phyloP scores from a whole-genome alignment of 345 rosid genomes.

The Melastoma malabathricum region DNA sequence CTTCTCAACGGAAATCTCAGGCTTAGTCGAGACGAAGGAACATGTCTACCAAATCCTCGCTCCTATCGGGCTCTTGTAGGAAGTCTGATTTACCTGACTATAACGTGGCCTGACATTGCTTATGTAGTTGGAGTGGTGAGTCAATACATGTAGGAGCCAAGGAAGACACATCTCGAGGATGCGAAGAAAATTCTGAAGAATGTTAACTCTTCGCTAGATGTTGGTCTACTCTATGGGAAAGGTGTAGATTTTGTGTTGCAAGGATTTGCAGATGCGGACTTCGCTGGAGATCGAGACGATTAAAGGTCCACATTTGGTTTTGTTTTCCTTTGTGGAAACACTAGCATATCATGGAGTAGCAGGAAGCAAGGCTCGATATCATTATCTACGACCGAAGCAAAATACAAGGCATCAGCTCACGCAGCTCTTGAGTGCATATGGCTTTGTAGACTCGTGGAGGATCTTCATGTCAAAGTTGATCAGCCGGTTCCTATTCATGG shows the following conservation, averaged over 20 bases:
- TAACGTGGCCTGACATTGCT: conserved; percentile 1
- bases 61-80: conserved; percentile 2
- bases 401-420: too few relatives aligned
- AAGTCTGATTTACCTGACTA: not conserved
- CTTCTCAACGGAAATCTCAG: too few relatives aligned
- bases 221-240: not conserved
- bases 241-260: not conserved
- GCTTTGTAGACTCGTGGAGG: too few relatives aligned
- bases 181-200: conserved; percentile 4
- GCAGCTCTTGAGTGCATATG: too few relatives aligned
- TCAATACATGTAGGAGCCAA: not conserved
- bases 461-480: too few relatives aligned
- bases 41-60: not conserved
- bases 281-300: not conserved
- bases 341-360: not conserved
- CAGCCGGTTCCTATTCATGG: too few relatives aligned
- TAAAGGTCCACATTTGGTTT: conserved; percentile 1
- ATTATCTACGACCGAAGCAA: not conserved
- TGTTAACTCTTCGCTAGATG: not conserved
- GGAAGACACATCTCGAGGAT: not conserved
- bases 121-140: conserved; percentile 1
- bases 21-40: not conserved
- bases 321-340: conserved; percentile 2
- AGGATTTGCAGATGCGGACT: not conserved
- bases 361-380: conserved; percentile 1